phyloP scores from a whole-genome alignment of 2,329 filamentous ascomycete genomes.

The Sporothrix pseudoabietina region DNA sequence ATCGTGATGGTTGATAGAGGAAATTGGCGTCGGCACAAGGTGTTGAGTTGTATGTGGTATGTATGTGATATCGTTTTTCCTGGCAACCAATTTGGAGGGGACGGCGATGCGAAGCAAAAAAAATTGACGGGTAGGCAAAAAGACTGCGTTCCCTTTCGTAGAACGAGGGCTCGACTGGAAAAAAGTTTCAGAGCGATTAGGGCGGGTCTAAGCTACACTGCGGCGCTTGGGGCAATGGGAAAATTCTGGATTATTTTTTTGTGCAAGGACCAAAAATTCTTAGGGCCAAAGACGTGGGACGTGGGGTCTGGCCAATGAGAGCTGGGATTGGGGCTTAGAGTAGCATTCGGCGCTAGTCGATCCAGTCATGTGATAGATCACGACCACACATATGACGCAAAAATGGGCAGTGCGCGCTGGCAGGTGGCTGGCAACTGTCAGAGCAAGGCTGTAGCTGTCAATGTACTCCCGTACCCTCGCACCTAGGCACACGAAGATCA shows the following conservation, averaged over 20 bases:
- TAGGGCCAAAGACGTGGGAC: constrained; percentile 36
- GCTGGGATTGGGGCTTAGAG: not conserved
- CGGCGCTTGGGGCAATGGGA: constrained; percentile 23
- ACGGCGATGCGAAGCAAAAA: constrained; percentile 29
- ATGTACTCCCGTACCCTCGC: not conserved
- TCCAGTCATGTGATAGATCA: constrained; percentile 12
- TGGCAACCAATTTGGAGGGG: constrained; percentile 29
- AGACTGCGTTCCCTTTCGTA: constrained; percentile 22
- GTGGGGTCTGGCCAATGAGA: constrained; percentile 41
- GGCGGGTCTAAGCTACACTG: constrained; percentile 27
- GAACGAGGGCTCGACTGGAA: constrained; percentile 30
- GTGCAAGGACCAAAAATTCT: constrained; percentile 35
- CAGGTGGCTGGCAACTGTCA: constrained; percentile 4
- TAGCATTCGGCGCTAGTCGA: not conserved
- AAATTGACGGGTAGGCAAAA: constrained; percentile 25
- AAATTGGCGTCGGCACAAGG: constrained; percentile 36
- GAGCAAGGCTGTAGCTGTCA: not conserved
- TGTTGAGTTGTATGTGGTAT: constrained; percentile 20
- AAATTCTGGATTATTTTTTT: constrained; percentile 33
- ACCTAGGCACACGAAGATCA: too few species aligned
- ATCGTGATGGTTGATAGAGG: constrained; percentile 52
- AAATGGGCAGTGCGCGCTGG: not conserved
- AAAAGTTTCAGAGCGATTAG: constrained; percentile 33
- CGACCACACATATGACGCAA: not conserved
- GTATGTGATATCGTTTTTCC: constrained; percentile 27